Conservation (phyloP, 163 green algal species). For the Volvox carteri region DNA sequence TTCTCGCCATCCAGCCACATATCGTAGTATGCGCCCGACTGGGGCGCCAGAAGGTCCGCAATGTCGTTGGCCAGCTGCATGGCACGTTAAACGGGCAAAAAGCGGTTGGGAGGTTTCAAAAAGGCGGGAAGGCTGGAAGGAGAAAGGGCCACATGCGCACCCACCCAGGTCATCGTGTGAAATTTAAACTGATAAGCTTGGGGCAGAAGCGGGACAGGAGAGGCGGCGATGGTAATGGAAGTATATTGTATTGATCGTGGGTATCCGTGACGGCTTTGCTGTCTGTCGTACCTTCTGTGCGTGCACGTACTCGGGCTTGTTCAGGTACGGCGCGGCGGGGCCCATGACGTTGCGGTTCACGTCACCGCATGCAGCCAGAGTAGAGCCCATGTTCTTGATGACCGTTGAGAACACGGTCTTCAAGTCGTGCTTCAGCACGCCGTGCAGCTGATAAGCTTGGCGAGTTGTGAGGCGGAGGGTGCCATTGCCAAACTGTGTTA, state of each 20-base stretch:
- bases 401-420: slow-evolving; percentile 98
- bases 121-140: too few species aligned
- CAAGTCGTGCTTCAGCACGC: slow-evolving; percentile 98
- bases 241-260: too few species aligned
- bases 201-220: too few species aligned
- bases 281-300: slow-evolving; percentile 69
- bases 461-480: slow-evolving; percentile 98
- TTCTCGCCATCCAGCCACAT: slow-evolving; percentile 99
- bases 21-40: slow-evolving; percentile 99
- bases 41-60: slow-evolving; percentile 96
- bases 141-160: too few species aligned
- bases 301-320: slow-evolving; percentile 91
- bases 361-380: slow-evolving; percentile 96
- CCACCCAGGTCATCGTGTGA: too few species aligned
- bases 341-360: slow-evolving; percentile 98
- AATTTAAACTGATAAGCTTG: too few species aligned
- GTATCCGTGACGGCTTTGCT: too few species aligned
- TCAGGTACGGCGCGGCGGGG: slow-evolving; percentile 85
- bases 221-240: too few species aligned
- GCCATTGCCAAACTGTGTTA: slow-evolving; percentile 95
- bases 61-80: slow-evolving; percentile 89
- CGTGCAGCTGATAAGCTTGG: slow-evolving; percentile 99
- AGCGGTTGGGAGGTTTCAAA: too few species aligned
- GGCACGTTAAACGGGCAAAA: neutral
- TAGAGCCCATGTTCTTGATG: slow-evolving; percentile 99